Percentiles rank a stretch among this genome's conserved stretches.
Evolutionary conservation across 345 rosid genomes (phyloP).

Genomic region (Arabidopsis arenosa): DNA sequence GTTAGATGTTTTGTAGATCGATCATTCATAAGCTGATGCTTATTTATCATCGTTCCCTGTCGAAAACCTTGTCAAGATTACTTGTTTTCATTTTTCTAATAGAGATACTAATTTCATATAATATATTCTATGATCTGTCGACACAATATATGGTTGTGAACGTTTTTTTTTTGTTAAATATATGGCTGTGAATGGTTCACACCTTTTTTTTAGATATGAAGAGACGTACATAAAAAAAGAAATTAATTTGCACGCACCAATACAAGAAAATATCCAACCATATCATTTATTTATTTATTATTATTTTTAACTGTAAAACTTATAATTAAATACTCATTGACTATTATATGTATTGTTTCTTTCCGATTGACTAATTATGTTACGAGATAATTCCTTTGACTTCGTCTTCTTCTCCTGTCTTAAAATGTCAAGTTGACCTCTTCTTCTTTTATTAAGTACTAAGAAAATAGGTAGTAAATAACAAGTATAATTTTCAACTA

Average conservation of each 20-base stretch:
- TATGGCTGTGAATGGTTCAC: not conserved
- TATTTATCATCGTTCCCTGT: conserved; percentile 9
- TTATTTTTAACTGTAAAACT: too few species aligned
- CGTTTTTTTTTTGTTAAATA: not conserved
- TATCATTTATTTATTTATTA: not conserved
- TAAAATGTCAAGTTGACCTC: conserved; percentile 27
- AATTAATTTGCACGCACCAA: too few species aligned
- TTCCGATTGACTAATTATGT: conserved; percentile 21
- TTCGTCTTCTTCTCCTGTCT: conserved; percentile 23
- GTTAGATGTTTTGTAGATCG: not conserved
- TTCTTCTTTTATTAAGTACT: conserved; percentile 14
- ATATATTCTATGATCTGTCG: not conserved
- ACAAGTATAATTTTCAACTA: not conserved
- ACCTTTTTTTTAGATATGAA: not conserved
- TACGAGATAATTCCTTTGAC: not conserved
- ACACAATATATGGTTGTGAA: conserved; percentile 18
- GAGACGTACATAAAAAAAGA: conserved; percentile 2
- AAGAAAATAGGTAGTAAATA: not conserved
- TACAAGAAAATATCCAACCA: conserved; percentile 14
- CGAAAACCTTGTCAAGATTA: conserved; percentile 11
- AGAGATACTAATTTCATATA: not conserved
- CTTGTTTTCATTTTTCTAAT: not conserved
- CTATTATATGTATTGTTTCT: conserved; percentile 1
- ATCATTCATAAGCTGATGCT: not conserved
- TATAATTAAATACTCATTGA: conserved; percentile 21